Conservation (phyloP, 805 yeast genomes). For the Wickerhamiella sorbophila region DNA sequence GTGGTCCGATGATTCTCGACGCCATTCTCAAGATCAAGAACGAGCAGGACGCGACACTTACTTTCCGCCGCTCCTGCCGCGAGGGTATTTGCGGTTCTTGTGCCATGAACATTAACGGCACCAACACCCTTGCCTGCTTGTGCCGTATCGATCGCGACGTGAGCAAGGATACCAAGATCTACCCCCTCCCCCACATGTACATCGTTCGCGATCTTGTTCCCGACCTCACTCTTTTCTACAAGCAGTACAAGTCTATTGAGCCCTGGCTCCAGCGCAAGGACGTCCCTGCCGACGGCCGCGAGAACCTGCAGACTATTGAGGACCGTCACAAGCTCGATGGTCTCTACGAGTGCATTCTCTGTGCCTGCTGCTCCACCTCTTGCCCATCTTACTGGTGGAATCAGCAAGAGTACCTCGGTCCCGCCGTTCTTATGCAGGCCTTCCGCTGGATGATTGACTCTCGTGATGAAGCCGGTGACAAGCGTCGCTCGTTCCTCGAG, state of each 20-base stretch:
- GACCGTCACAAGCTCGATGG: conserved; percentile 97
- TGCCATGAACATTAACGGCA: conserved; percentile 98
- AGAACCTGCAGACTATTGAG: conserved; percentile 75
- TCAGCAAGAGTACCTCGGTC: conserved; percentile 96
- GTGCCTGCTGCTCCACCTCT: conserved; percentile 97
- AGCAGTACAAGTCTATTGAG: conserved; percentile 95
- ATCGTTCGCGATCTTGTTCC: conserved; percentile 96
- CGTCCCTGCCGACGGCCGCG: conserved; percentile 80
- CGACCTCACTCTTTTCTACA: conserved; percentile 92
- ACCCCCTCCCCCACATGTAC: conserved; percentile 97
- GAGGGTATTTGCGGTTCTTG: conserved; percentile 99
- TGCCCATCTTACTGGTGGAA: conserved; percentile 99
- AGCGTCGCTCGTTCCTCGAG: conserved; percentile 80
- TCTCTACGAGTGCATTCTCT: conserved; percentile 88
- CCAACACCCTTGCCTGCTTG: conserved; percentile 91
- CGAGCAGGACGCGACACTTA: conserved; percentile 90
- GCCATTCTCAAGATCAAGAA: conserved; percentile 89
- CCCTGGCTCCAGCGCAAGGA: conserved; percentile 81
- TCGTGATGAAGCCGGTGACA: conserved; percentile 75
- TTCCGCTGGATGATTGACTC: conserved; percentile 97
- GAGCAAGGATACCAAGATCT: conserved; percentile 65
- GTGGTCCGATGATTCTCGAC: conserved; percentile 97
- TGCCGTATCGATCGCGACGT: conserved; percentile 81
- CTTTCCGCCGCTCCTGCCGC: conserved; percentile 96
- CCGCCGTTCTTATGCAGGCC: conserved; percentile 98